Evolutionary conservation across 2,329 filamentous ascomycete genomes (phyloP), one percentile per base, ranked within the genome.

Genomic region (Ceratocystis lukuohia): DNA sequence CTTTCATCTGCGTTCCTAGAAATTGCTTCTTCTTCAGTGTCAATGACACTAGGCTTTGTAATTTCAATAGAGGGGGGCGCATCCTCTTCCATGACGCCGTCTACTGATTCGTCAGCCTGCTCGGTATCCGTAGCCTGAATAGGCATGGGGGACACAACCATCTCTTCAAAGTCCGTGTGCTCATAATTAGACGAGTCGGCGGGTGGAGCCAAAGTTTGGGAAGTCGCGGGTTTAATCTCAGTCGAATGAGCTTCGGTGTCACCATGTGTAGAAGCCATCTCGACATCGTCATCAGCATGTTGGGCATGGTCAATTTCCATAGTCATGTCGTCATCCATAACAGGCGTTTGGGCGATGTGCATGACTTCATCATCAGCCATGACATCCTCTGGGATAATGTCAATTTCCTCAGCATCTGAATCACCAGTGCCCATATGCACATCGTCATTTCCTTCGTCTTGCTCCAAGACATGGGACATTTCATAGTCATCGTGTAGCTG

Each of bases 401-500:
- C 41, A 2, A 50, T 30, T 17, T 44, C 22, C n/a, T 56, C 57
- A 3, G 62, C 57, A 37, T 61, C 63, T 15, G 65, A 46, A 6
- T 65, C 56, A 15, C 62, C 50, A 20, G 64, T 61, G 15, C 25
- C 64, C 61, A 65, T 65, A 12, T 61, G 62, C 8, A 64, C 62
- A 50, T 68, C 61, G 17, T 64, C 48, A n/a, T 45, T 25, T 20
- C 45, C 50, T 28, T 10, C 53, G n/a, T 30, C 33, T 20, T 59
- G 22, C 3, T 56, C 57, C 44, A 25, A 62, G n/a, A 62, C 57
- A 33, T 68, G 59, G 1, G 59, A 25, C 61, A 68, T 63, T n/a
- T 68, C 66, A 59, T 64, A 63, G 50, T 68, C 66, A n/a, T 68
- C 63, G 17, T 65, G 66, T 20, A 67, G 44, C 45, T 67, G 66